Evolutionary conservation across 176 grass and related monocot genomes (phyloP).

Genomic region (Eragrostis nindensis): DNA sequence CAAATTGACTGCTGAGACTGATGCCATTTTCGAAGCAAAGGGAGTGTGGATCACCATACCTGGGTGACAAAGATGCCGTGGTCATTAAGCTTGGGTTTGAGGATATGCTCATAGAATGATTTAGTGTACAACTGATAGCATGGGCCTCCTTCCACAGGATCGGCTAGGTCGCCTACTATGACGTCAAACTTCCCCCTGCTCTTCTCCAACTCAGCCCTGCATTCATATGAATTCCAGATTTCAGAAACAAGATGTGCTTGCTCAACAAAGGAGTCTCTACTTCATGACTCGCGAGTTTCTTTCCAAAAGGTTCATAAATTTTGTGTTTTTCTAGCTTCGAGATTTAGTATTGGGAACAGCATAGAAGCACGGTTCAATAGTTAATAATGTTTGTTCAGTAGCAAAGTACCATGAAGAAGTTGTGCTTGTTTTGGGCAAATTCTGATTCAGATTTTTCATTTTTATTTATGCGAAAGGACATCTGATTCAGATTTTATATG

Average conservation of each 20-base stretch:
- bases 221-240: not conserved
- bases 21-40: not conserved
- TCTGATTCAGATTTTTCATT: too few relatives aligned
- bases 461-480: too few relatives aligned
- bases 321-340: not conserved
- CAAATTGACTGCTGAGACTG: not conserved
- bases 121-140: slow-evolving; percentile 92
- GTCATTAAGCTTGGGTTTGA: slow-evolving; percentile 67
- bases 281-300: not conserved
- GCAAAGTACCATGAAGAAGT: not conserved
- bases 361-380: not conserved
- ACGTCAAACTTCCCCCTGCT: slow-evolving; percentile 62
- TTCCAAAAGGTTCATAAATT: not conserved
- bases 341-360: not conserved
- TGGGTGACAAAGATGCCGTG: slow-evolving; percentile 78
- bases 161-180: slow-evolving; percentile 75
- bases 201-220: slow-evolving; percentile 74
- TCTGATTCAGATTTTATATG: too few relatives aligned
- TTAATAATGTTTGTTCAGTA: not conserved
- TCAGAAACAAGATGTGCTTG: not conserved
- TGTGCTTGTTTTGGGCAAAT: not conserved
- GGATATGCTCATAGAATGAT: slow-evolving; percentile 65
- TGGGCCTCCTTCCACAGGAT: slow-evolving; percentile 78
- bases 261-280: not conserved
- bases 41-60: slow-evolving; percentile 22